These are phyloP conservation scores for Debaryomycetaceae sp. DNA, from an alignment of 1,139 yeast genomes.

Conservation along the genomic window DNA sequence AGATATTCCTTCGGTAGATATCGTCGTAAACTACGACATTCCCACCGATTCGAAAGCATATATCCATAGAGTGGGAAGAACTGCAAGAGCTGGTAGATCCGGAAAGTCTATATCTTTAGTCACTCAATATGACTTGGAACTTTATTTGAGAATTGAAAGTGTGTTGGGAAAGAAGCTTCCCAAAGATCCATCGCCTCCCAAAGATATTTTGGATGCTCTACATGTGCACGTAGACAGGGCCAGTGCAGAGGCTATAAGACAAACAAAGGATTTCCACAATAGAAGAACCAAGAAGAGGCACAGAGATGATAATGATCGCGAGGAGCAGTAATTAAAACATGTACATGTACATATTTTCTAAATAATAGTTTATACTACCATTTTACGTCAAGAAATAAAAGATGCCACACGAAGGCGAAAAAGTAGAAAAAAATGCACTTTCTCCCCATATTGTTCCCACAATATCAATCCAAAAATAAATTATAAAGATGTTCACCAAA, in stretches of 20 bases:
- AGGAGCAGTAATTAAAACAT: slow-evolving; percentile 30
- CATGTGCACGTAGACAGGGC: slow-evolving; percentile 92
- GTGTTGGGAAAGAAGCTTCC: slow-evolving; percentile 79
- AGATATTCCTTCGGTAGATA: slow-evolving; percentile 92
- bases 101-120: slow-evolving; percentile 91
- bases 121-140: slow-evolving; percentile 90
- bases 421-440: too few species aligned
- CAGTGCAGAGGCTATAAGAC: slow-evolving; percentile 82
- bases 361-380: not conserved
- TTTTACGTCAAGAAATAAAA: slow-evolving; percentile 1
- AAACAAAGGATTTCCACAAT: slow-evolving; percentile 71
- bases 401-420: slow-evolving; percentile 1
- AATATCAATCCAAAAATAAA: too few species aligned
- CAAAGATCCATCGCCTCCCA: slow-evolving; percentile 73
- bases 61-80: slow-evolving; percentile 96
- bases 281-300: slow-evolving; percentile 33
- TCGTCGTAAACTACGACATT: slow-evolving; percentile 89
- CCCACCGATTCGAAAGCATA: slow-evolving; percentile 99
- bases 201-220: slow-evolving; percentile 71
- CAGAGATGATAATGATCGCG: slow-evolving; percentile 47
- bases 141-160: slow-evolving; percentile 83
- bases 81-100: slow-evolving; percentile 96
- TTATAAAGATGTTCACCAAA: too few species aligned
- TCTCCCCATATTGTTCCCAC: too few species aligned
- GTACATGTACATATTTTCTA: too few species aligned